phyloP scores from a whole-genome alignment of 176 grass and related monocot species.

The Cenchrus americanus region DNA sequence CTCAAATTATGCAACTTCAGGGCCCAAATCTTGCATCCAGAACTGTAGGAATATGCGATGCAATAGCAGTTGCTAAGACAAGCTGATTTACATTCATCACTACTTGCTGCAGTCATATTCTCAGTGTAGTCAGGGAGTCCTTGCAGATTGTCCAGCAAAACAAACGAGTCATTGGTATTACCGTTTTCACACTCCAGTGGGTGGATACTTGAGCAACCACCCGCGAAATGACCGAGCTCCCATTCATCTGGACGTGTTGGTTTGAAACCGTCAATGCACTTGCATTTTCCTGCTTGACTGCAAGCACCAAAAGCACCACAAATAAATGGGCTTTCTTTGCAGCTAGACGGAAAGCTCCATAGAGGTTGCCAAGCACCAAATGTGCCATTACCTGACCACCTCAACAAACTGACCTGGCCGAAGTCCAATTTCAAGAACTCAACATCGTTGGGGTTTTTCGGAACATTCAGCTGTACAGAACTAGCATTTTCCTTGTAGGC shows the following conservation, averaged over 20 bases:
- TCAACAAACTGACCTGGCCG: too few relatives aligned
- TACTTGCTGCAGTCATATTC: background rate
- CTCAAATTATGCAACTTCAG: too few relatives aligned
- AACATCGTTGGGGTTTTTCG: too few relatives aligned
- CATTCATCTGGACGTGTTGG: conserved; percentile 23
- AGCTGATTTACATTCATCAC: conserved; percentile 7
- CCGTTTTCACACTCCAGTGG: conserved; percentile 46
- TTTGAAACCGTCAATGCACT: conserved; percentile 41
- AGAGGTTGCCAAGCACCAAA: too few relatives aligned
- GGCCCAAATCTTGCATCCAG: background rate
- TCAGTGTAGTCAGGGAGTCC: background rate
- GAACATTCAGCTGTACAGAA: too few relatives aligned
- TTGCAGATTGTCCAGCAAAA: background rate
- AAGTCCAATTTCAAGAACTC: too few relatives aligned
- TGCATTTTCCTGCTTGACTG: conserved; percentile 18
- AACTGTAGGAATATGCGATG: background rate
- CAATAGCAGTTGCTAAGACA: conserved; percentile 28
- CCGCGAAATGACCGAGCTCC: conserved; percentile 17
- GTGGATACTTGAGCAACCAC: conserved; percentile 51
- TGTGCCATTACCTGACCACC: too few relatives aligned
- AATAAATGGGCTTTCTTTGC: background rate
- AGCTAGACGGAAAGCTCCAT: too few relatives aligned
- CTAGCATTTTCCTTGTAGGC: too few relatives aligned
- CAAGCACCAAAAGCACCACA: conserved; percentile 45
- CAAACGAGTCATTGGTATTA: background rate